Evolutionary conservation across 805 yeast genomes (phyloP), one percentile per base, ranked within the genome.

Genomic region (Grigorovia jiainica): DNA sequence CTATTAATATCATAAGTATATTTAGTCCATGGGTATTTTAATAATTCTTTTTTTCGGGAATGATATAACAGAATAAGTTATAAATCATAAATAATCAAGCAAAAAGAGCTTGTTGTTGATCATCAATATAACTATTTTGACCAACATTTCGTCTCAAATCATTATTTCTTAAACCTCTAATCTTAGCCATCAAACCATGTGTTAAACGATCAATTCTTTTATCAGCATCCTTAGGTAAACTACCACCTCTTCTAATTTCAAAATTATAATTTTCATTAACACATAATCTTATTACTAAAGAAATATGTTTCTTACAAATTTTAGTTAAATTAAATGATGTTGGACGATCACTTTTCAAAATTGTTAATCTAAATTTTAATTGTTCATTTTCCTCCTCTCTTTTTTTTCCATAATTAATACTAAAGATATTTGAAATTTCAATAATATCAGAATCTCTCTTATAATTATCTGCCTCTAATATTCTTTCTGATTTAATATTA

Each of bases 101-200:
- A 27, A 13, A 11, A 27, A 13, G 11, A 27, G 7, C 15, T 27
- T 10, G 31, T 13, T 27, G 15, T 5, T 17, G 18, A 7, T 30
- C 45, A n/a, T 42, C 37, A 11, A 46, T 18, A 40, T 56, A 55
- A 38, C 52, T 53, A 37, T 57, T 58, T 36, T 57, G 59, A 23
- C 63, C 64, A 24, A 58, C 42, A 36, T 55, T 53, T 35, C 59
- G 55, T 35, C 60, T 53, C 18, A 60, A 47, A 18, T 58, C 59
- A 17, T 44, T 46, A 20, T 50, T 48, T 31, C 58, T 46, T 36
- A 57, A 43, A 34, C 46, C 52, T 17, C 43, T 43, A 3, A 51
- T 25, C 31, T 43, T 52, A 5, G 47, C 47, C 13, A 51, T 37
- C 7, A 55, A 29, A 8, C 43, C 44, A 34, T 49, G 50, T 3